Evolutionary conservation across 1,284 basidiomycete genomes (phyloP), one percentile per base, ranked within the genome.

Genomic region (Abortiporus biennis): DNA sequence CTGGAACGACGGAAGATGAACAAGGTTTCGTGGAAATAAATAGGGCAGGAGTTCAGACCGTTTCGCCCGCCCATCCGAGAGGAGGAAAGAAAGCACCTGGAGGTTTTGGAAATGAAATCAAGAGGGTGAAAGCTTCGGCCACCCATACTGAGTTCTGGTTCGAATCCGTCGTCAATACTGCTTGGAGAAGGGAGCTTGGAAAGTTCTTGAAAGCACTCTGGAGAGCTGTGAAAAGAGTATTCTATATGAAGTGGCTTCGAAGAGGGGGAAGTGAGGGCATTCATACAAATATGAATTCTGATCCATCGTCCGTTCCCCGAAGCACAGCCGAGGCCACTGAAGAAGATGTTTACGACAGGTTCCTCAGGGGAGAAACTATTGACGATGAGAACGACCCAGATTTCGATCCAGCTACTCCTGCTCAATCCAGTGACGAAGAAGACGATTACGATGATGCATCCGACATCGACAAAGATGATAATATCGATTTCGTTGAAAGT

Each of bases 381-480:
- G 53, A 50, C 20, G 50, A 56, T 27, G 44, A 43, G 16, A 43
- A 38, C 29, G 40, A 45, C 3, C 45, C 40, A 21, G 50, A 42
- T 15, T 57, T 48, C n/a, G 56, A 56, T 2, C 57, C 56, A 16
- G 64, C 67, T 15, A 9, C 27, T 29, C 9, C n/a, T n/a, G 27
- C 8, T n/a, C 27, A 9, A 8, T 9, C 8, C 37, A 77, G 72
- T 45, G 84, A 70, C 44, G 67, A 85, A 44, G 81, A 83, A 36
- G 79, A 78, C 6, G 69, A 69, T 19, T 67, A 64, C 44, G 57
- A 58, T 25, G 33, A 41, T 30, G 46, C 44, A 31, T 38, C 47
- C 36, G 45, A 49, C 12, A 44, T 47, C 8, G 44, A 30, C 2
- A 38, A 44, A 15, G 43, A 49, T 9, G 38, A 21, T 27, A 30